Evolutionary conservation across 495 filamentous ascomycete species (phyloP), one percentile per base, ranked within the genome.

Genomic region (Talaromyces borbonicus): DNA sequence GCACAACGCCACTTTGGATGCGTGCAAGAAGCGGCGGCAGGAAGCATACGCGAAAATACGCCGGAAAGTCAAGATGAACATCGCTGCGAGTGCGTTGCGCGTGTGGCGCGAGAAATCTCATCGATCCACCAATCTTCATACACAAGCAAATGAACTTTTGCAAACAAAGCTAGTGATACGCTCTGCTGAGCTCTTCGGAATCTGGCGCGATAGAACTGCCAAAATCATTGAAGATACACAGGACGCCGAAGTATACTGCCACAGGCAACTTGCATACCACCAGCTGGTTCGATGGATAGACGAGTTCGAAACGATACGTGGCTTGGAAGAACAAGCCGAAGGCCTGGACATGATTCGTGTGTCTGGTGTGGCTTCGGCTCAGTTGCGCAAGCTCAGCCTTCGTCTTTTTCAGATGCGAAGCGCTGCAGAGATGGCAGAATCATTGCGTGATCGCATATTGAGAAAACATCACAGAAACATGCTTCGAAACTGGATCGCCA

Each of bases 31-130:
- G 44, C 76, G 75, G 35, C 69, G 77, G 7, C 73, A 77, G 38
- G 69, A 77, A 18, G 72, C 78, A 7, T 85, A 87, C 62, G 65
- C 68, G 0, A 68, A 70, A 35, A 58, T 81, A 18, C 66, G 83
- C 35, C 63, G 79, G 31, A 71, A 58, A 38, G 53, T 65, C 18
- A 87, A 85, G 56, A 70, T 80, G 42, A 74, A 68, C 8, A 59
- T 83, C 31, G 79, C 71, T 9, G 60, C 63, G 27, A 60, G 62
- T 5, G 59, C 63, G 20, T 48, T 81, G 35, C 36, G 48, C 3
- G 49, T 31, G 8, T 83, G 77, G 78, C 58, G 56, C n/a, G 55
- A 61, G 6, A 67, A 65, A 43, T 60, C 69, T 5, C 58, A 54
- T 5, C 49, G 56, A 15, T 52, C 72, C 3, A 26, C 59, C n/a